A percentile compares a stretch with the other conserved stretches of the same genome.
Evolutionary conservation across 768 basidiomycete genomes (phyloP).

Genomic region (Brasilioporus rufonigricans): DNA sequence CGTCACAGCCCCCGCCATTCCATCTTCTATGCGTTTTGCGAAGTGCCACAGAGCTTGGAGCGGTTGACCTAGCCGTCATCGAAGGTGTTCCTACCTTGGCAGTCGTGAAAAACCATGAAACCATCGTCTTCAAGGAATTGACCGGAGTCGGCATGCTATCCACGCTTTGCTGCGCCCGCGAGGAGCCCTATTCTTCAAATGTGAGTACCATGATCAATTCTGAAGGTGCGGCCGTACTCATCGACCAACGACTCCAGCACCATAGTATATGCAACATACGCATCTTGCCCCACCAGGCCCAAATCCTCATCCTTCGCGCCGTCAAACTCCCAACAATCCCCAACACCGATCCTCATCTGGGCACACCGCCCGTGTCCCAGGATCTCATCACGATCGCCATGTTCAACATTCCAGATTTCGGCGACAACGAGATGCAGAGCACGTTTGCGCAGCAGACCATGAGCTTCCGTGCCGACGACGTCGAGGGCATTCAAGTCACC

Average conservation of each 20-base stretch:
- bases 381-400: conserved; percentile 31
- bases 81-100: conserved; percentile 40
- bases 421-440: conserved; percentile 27
- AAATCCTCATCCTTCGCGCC: conserved; percentile 51
- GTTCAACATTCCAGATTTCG: conserved; percentile 31
- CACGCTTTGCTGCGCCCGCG: conserved; percentile 40
- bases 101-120: conserved; percentile 41
- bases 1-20: conserved; percentile 39
- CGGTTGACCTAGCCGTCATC: conserved; percentile 43
- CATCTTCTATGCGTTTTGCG: conserved; percentile 37
- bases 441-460: conserved; percentile 27
- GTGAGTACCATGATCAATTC: conserved; percentile 13
- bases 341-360: not conserved
- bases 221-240: conserved; percentile 3
- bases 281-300: conserved; percentile 48
- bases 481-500: conserved; percentile 35
- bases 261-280: conserved; percentile 53
- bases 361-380: conserved; percentile 19
- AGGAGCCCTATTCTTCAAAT: conserved; percentile 25
- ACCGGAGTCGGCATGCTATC: conserved; percentile 34
- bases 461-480: conserved; percentile 32
- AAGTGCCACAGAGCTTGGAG: conserved; percentile 37
- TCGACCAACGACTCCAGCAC: conserved; percentile 28
- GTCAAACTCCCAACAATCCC: conserved; percentile 23
- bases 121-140: conserved; percentile 43